Percentiles rank a stretch among this genome's conserved stretches.
These are phyloP conservation scores for Monosporozyma aquatica DNA, from an alignment of 805 yeast species.

Conservation along the genomic window DNA sequence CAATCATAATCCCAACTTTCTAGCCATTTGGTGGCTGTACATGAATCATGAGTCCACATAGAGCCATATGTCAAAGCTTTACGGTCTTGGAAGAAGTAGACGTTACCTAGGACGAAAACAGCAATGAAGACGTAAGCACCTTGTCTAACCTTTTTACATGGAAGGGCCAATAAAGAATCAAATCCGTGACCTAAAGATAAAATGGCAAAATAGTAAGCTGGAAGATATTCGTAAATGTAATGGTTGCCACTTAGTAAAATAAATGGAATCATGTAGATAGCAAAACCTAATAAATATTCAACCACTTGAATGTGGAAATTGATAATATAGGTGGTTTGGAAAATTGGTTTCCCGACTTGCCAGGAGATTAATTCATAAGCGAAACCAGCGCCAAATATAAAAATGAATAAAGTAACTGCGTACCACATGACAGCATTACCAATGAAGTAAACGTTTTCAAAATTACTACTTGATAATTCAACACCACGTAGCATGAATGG, in stretches of 20 bases:
- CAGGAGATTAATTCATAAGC: constrained; percentile 44
- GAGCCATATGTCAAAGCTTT: constrained; percentile 70
- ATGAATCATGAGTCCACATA: constrained; percentile 66
- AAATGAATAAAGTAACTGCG: constrained; percentile 46
- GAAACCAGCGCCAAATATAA: constrained; percentile 40
- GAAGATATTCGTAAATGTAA: constrained; percentile 87
- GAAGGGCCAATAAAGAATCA: constrained; percentile 40
- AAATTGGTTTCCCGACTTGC: constrained; percentile 51
- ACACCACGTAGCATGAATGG: constrained; percentile 69
- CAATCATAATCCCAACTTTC: constrained; percentile 87
- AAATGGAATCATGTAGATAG: constrained; percentile 63
- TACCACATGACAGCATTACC: constrained; percentile 80
- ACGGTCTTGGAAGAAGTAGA: constrained; percentile 49
- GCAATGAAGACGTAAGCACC: constrained; percentile 39
- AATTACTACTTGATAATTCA: constrained; percentile 53
- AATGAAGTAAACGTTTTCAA: constrained; percentile 55
- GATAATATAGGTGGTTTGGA: constrained; percentile 42
- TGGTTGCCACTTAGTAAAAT: constrained; percentile 84
- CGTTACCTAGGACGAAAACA: constrained; percentile 40
- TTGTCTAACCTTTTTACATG: constrained; percentile 31
- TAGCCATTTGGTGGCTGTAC: constrained; percentile 51
- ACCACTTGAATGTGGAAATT: constrained; percentile 57
- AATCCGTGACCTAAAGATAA: constrained; percentile 61
- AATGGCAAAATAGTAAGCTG: constrained; percentile 82
- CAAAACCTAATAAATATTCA: constrained; percentile 63